Percentiles rank a stretch among this genome's conserved stretches.
phyloP scores from a whole-genome alignment of 1,284 basidiomycete species.

The Trametes pubescens region DNA sequence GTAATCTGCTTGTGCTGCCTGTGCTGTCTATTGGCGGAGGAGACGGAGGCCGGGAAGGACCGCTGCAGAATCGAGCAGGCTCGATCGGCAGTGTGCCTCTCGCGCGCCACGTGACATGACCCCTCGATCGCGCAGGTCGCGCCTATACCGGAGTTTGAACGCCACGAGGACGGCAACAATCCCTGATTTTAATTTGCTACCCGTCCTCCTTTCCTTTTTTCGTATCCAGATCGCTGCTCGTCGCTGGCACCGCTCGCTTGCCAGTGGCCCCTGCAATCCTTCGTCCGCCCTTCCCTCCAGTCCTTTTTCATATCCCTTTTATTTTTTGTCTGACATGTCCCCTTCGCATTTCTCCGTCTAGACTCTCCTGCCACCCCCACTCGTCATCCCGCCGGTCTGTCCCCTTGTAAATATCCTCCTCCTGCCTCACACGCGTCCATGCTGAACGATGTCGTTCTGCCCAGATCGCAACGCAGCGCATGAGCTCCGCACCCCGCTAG shows the following conservation, averaged over 20 bases:
- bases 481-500: conserved; percentile 29
- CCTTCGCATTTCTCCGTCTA: conserved; percentile 21
- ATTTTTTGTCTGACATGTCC: conserved; percentile 28
- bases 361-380: conserved; percentile 32
- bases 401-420: conserved; percentile 25
- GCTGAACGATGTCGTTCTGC: conserved; percentile 21
- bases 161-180: conserved; percentile 29
- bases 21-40: not conserved
- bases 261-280: conserved; percentile 23
- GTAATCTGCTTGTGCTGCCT: not conserved
- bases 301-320: conserved; percentile 21
- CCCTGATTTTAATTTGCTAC: conserved; percentile 28
- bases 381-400: conserved; percentile 26
- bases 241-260: conserved; percentile 28
- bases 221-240: conserved; percentile 17
- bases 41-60: conserved; percentile 9
- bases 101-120: conserved; percentile 25
- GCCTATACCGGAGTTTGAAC: conserved; percentile 33
- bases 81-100: conserved; percentile 16
- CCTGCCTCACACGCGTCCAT: conserved; percentile 6
- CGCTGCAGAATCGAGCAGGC: conserved; percentile 19
- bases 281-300: conserved; percentile 26
- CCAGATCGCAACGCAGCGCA: conserved; percentile 31
- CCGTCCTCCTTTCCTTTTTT: conserved; percentile 21
- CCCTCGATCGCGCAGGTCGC: conserved; percentile 17